These are phyloP conservation scores for Centella asiatica DNA, from an alignment of 129 eudicot species.

Conservation along the genomic window DNA sequence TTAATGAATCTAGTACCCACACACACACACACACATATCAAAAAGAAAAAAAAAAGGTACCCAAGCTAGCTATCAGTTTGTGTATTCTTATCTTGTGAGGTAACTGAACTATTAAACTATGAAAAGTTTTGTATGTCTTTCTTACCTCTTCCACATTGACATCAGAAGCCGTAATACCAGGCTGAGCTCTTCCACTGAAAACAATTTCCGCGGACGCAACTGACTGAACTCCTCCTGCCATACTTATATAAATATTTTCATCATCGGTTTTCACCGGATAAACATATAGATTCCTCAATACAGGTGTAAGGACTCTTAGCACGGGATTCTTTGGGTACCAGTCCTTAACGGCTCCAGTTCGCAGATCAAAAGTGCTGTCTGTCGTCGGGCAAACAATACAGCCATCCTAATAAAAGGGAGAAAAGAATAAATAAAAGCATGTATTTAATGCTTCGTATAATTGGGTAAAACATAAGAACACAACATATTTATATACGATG, in stretches of 20 bases:
- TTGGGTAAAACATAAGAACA: not conserved
- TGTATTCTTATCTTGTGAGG: too few relatives aligned
- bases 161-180: slow-evolving; percentile 71
- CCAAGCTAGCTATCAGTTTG: not conserved
- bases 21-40: too few relatives aligned
- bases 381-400: slow-evolving; percentile 92
- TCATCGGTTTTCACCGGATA: slow-evolving; percentile 74
- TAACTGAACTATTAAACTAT: not conserved
- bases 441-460: not conserved
- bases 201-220: slow-evolving; percentile 78
- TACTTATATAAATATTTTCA: slow-evolving; percentile 75
- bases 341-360: slow-evolving; percentile 76
- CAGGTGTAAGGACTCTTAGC: slow-evolving; percentile 74
- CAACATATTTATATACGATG: not conserved
- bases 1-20: too few relatives aligned
- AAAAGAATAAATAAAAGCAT: not conserved
- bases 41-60: too few relatives aligned
- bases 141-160: slow-evolving; percentile 92
- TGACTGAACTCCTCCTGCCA: slow-evolving; percentile 35
- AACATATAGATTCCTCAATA: slow-evolving; percentile 51
- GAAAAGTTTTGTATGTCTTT: not conserved
- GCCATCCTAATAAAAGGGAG: slow-evolving; percentile 82
- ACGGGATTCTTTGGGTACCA: slow-evolving; percentile 98
- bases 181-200: slow-evolving; percentile 85
- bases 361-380: slow-evolving; percentile 82